phyloP scores from a whole-genome alignment of 768 basidiomycete genomes.

The Xerocomus spinulosus region DNA sequence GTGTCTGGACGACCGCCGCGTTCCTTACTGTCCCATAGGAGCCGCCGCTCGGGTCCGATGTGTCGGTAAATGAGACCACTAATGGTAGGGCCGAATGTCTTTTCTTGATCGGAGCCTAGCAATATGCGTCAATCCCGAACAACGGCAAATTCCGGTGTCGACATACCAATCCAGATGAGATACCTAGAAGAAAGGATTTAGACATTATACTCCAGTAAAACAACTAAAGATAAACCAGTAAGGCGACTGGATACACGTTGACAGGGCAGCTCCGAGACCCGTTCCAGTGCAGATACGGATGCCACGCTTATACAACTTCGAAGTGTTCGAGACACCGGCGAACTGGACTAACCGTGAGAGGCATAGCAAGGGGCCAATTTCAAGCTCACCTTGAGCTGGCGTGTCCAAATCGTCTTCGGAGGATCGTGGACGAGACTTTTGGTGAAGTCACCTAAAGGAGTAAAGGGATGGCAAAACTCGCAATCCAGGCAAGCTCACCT shows the following conservation, averaged over 20 bases:
- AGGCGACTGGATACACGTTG: conserved; percentile 73
- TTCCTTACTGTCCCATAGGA: conserved; percentile 74
- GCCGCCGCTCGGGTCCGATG: conserved; percentile 66
- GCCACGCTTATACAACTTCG: conserved; percentile 71
- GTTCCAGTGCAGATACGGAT: conserved; percentile 82
- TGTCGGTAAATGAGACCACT: conserved; percentile 66
- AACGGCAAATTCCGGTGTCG: background rate
- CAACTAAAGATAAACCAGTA: conserved; percentile 47
- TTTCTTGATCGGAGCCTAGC: conserved; percentile 73
- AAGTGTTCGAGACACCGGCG: conserved; percentile 78
- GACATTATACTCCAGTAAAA: background rate
- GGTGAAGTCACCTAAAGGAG: conserved; percentile 62
- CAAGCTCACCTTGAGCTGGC: conserved; percentile 61
- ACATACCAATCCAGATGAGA: conserved; percentile 71
- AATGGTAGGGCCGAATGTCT: conserved; percentile 80
- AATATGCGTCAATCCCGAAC: conserved; percentile 12
- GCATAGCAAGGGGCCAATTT: background rate
- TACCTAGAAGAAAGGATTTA: conserved; percentile 43
- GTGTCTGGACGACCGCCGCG: conserved; percentile 73
- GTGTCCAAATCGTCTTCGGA: conserved; percentile 70
- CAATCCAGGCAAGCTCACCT: conserved; percentile 30
- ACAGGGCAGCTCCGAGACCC: conserved; percentile 73
- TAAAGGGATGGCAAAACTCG: background rate
- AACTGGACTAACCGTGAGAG: conserved; percentile 40
- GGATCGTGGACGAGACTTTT: conserved; percentile 64